phyloP scores from a whole-genome alignment of 208 protist species.

The Leptomonas seymouri region DNA sequence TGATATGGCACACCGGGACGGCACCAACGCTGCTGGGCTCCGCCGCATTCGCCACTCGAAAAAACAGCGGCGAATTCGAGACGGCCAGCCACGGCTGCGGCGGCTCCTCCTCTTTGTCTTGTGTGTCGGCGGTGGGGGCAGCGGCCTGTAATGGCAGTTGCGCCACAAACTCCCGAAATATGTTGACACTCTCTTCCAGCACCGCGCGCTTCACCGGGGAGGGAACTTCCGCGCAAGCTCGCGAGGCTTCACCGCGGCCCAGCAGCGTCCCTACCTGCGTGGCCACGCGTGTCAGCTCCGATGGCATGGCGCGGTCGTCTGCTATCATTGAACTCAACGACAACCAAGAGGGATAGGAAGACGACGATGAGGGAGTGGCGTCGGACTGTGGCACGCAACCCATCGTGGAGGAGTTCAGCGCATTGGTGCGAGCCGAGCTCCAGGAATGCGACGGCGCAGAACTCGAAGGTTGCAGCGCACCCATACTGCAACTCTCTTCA shows the following conservation, averaged over 20 bases:
- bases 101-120: not conserved
- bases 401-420: slow-evolving; percentile 1
- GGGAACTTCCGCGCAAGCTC: not conserved
- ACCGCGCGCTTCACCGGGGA: not conserved
- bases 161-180: slow-evolving; percentile 21
- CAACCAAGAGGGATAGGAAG: not conserved
- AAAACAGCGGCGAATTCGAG: not conserved
- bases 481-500: not conserved
- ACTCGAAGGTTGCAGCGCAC: not conserved
- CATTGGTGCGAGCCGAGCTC: slow-evolving; percentile 5
- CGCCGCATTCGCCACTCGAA: not conserved
- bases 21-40: not conserved
- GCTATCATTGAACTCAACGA: not conserved
- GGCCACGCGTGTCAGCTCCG: not conserved
- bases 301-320: not conserved
- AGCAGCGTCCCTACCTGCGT: not conserved
- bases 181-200: slow-evolving; percentile 9
- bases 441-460: slow-evolving; percentile 17
- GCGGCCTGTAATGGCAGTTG: not conserved
- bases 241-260: not conserved
- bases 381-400: slow-evolving; percentile 15
- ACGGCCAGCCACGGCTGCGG: not conserved
- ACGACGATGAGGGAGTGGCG: slow-evolving; percentile 5
- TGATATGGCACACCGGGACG: not conserved
- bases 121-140: not conserved